Percentiles rank a stretch among this genome's conserved stretches.
Evolutionary conservation across 169 alveolate species (phyloP).

Genomic region (Eimeria necatrix): DNA sequence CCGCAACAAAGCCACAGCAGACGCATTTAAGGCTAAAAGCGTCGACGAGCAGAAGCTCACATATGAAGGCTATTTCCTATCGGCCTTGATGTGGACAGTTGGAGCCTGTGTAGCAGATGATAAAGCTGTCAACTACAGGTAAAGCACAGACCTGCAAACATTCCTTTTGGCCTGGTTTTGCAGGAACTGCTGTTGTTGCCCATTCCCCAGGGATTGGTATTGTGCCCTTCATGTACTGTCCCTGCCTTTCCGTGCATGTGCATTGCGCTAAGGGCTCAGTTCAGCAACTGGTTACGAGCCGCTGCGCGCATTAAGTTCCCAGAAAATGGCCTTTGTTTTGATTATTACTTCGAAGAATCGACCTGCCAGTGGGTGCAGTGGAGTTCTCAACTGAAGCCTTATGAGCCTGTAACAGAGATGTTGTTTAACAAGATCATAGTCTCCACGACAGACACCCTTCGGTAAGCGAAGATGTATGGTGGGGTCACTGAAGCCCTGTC

Average conservation of each 20-base stretch:
- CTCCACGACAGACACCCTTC: conserved; percentile 86
- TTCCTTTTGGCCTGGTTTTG: neutral
- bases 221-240: neutral
- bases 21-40: conserved; percentile 87
- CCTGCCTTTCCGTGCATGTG: neutral
- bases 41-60: conserved; percentile 94
- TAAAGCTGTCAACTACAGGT: conserved; percentile 88
- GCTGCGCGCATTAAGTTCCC: conserved; percentile 95
- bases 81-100: conserved; percentile 97
- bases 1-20: conserved; percentile 89
- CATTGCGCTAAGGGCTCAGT: conserved; percentile 75
- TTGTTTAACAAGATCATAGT: conserved; percentile 89
- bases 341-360: conserved; percentile 92
- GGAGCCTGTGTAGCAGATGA: conserved; percentile 96
- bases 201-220: neutral
- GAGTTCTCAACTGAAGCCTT: conserved; percentile 88
- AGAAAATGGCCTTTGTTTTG: conserved; percentile 95
- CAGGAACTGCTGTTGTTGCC: neutral
- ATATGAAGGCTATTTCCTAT: conserved; percentile 95
- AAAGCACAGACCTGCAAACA: neutral
- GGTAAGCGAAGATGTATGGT: conserved; percentile 35
- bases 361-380: conserved; percentile 89
- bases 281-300: conserved; percentile 89
- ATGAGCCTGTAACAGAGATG: conserved; percentile 87
- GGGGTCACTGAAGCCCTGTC: no score